Base-by-base conservation (phyloP, 345 rosid genomes). In the Eucalyptus cloeziana region DNA sequence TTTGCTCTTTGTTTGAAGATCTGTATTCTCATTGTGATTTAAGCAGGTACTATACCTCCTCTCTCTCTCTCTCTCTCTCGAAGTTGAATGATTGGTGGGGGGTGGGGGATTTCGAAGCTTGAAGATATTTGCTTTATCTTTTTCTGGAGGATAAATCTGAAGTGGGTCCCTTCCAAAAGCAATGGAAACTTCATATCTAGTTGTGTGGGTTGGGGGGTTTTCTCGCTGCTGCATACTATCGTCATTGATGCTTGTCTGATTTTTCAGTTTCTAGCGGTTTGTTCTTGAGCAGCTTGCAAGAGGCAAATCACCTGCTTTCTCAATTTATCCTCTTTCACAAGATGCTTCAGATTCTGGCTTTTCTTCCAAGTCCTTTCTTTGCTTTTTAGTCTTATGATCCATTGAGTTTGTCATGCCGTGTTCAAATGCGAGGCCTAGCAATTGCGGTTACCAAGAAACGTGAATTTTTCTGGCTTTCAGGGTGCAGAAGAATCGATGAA, bases 141-240 rank as follows among this genome's bases (percentile, higher is more conserved):
- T 45, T 87, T 56, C 45, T 58, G 45, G 88, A 33, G 45, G 80
- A 79, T 86, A 56, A 54, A 88, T 87, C 76, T n/a, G 49, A 86
- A 58, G 87, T 69, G 86, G 91, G 86, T 88, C 91, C 92, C 88
- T 86, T 81, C 52, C 49, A 76, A 88, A 43, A 37, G 45, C 83
- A 86, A 87, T 87, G 89, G 83, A 87, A 85, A 87, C n/a, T 90
- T 87, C 60, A 80, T 89, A 89, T 62, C 87, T 88, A 90, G 87
- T 88, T 40, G 88, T 47, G 58, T 71, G 85, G 25, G 45, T 19
- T 37, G 44, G 81, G 81, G 25, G 45, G 25, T n/a, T 71, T 19
- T 90, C 51, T 87, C 86, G 64, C 56, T 69, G 87, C n/a, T 69
- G 87, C 87, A 89, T 90, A 54, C 45, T 58, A 58, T 76, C 88